phyloP scores from a whole-genome alignment of 1,284 basidiomycete genomes.

The Irpex sp. region DNA sequence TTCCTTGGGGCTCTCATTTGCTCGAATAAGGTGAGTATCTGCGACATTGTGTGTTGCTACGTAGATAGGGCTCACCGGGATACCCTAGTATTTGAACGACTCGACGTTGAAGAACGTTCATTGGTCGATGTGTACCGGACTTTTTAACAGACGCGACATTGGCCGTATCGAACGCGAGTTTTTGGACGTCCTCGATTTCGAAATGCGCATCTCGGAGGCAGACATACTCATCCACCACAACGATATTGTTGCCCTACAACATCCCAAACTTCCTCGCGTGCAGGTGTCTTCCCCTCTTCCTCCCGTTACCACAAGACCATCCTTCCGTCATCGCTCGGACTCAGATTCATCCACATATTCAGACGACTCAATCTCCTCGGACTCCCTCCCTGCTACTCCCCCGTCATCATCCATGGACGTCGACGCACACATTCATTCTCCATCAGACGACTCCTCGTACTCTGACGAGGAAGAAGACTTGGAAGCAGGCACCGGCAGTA shows the following conservation, averaged over 20 bases:
- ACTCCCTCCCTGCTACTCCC: background rate
- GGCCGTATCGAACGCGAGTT: constrained; percentile 77
- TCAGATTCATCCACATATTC: constrained; percentile 5
- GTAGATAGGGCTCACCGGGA: constrained; percentile 4
- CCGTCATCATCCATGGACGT: constrained; percentile 6
- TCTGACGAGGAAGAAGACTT: constrained; percentile 5
- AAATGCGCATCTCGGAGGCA: constrained; percentile 57
- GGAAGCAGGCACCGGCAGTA: background rate
- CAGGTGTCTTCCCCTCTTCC: constrained; percentile 1
- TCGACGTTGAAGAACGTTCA: constrained; percentile 74
- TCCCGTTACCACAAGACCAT: background rate
- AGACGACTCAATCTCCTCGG: background rate
- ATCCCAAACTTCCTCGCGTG: constrained; percentile 1
- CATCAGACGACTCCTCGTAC: constrained; percentile 1
- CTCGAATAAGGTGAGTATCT: constrained; percentile 59
- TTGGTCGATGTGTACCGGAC: constrained; percentile 73
- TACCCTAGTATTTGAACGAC: constrained; percentile 62
- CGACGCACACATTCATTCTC: constrained; percentile 8
- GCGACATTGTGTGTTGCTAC: background rate
- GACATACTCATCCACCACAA: constrained; percentile 62
- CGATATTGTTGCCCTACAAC: constrained; percentile 38
- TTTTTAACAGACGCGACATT: constrained; percentile 75
- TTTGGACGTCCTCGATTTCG: constrained; percentile 70
- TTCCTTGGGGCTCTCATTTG: constrained; percentile 71
- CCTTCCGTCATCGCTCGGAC: constrained; percentile 1